phyloP scores from a whole-genome alignment of 257 asterid genomes.

The Salvia hispanica region DNA sequence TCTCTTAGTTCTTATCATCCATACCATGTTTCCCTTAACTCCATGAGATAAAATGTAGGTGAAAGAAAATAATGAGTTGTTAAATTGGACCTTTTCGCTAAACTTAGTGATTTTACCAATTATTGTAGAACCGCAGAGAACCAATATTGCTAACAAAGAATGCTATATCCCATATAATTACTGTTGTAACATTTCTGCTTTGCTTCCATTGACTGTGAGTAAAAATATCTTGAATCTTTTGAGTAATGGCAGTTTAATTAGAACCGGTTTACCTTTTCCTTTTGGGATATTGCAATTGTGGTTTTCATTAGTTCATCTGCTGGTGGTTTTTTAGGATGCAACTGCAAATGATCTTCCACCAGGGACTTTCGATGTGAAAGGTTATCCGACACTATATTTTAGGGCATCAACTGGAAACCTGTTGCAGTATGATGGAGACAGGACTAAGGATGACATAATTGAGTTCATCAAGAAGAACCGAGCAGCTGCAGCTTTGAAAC shows the following conservation, averaged over 20 bases:
- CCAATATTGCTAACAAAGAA: no score
- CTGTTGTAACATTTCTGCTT: no score
- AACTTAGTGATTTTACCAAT: background rate
- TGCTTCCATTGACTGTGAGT: no score
- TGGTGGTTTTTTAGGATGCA: constrained; percentile 60
- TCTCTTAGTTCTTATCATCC: constrained; percentile 2
- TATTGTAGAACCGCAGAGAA: no score
- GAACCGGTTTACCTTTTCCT: background rate
- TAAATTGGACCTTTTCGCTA: background rate
- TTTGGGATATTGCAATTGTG: background rate
- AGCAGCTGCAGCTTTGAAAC: constrained; percentile 41
- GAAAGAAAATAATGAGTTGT: background rate
- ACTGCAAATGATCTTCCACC: constrained; percentile 71
- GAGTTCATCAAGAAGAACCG: constrained; percentile 70
- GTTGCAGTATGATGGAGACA: constrained; percentile 60
- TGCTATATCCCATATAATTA: no score
- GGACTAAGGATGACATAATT: constrained; percentile 69
- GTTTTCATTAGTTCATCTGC: constrained; percentile 19
- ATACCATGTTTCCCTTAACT: constrained; percentile 1
- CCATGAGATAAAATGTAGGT: constrained; percentile 4
- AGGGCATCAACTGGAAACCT: constrained; percentile 66
- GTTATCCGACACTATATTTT: constrained; percentile 84
- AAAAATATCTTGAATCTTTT: background rate
- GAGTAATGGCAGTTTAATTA: background rate
- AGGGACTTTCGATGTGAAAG: constrained; percentile 66